Evolutionary conservation across 768 basidiomycete genomes (phyloP), one percentile per base, ranked within the genome.

Genomic region (Xerocomus spinulosus): DNA sequence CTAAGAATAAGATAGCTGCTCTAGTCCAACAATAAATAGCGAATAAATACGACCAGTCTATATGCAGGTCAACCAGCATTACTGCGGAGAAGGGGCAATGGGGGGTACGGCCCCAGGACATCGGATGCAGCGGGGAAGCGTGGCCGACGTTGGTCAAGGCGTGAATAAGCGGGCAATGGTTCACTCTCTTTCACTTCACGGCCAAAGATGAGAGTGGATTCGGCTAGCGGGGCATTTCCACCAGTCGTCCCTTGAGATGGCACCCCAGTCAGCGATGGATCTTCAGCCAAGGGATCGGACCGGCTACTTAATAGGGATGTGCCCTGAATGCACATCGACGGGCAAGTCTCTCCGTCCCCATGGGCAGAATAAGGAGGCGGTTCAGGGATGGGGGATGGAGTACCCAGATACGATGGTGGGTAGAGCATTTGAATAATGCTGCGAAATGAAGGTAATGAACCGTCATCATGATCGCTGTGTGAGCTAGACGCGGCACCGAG

Each of bases 21-120:
- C 26, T 28, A 29, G 21, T 42, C 34, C 46, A 48, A 35, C 38
- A 9, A 38, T 51, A 48, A 20, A 46, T 46, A 15, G 35, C 5
- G 42, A 23, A 49, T 44, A 17, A 28, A 29, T 1, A 15, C 13
- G n/a, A n/a, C n/a, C n/a, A n/a, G n/a, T n/a, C n/a, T n/a, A n/a
- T n/a, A n/a, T n/a, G n/a, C n/a, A n/a, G n/a, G n/a, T n/a, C n/a
- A 5, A 10, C 5, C 7, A 3, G 20, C 21, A 40, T 60, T 37
- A 52, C 2, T 12, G 45, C 7, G 34, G 14, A 29, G n/a, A 25
- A 39, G 8, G 18, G 67, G 44, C 33, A 53, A 15, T 3, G 57
- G 51, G 1, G 67, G 64, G 28, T 66, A 67, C 42, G 67, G 64
- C 5, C 67, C 67, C 44, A 66, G 26, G 0, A 43, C 39, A 36